Conservation (phyloP, 2,329 filamentous ascomycete genomes). For the Aspergillus sp. region DNA sequence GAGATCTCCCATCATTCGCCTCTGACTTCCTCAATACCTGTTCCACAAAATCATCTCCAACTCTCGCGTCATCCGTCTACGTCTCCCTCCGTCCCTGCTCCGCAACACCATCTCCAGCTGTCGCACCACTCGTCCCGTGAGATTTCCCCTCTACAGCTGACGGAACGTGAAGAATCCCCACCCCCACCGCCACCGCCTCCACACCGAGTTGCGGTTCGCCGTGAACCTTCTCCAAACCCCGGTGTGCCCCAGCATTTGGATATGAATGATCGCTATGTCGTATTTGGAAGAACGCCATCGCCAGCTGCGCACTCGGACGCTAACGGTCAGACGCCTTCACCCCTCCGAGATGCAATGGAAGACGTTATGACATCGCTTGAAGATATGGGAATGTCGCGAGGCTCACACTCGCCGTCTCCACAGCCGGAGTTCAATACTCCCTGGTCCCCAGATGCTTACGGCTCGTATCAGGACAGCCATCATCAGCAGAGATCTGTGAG, state of each 20-base stretch:
- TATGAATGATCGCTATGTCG: constrained; percentile 48
- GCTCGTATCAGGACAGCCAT: constrained; percentile 48
- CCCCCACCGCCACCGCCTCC: constrained; percentile 84
- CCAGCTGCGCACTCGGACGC: constrained; percentile 61
- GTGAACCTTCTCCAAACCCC: constrained; percentile 29
- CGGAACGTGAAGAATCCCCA: constrained; percentile 70
- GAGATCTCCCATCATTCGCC: constrained; percentile 16
- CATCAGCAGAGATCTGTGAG: constrained; percentile 49
- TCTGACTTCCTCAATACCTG: constrained; percentile 1
- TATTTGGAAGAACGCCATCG: constrained; percentile 52
- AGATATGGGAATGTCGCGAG: constrained; percentile 72
- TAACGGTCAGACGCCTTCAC: constrained; percentile 81
- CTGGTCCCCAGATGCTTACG: constrained; percentile 92
- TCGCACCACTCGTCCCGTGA: constrained; percentile 26
- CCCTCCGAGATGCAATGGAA: constrained; percentile 92
- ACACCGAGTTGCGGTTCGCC: constrained; percentile 64
- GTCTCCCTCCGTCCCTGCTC: not conserved
- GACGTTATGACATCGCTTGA: constrained; percentile 95
- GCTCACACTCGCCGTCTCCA: constrained; percentile 55
- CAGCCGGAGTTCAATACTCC: constrained; percentile 63
- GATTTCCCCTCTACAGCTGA: constrained; percentile 39
- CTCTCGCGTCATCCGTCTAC: not conserved
- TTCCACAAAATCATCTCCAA: not conserved
- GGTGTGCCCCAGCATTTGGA: constrained; percentile 40
- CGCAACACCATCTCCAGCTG: constrained; percentile 20